Base-by-base conservation (phyloP, 2,329 filamentous ascomycete species). In the Anthostomella pinea region DNA sequence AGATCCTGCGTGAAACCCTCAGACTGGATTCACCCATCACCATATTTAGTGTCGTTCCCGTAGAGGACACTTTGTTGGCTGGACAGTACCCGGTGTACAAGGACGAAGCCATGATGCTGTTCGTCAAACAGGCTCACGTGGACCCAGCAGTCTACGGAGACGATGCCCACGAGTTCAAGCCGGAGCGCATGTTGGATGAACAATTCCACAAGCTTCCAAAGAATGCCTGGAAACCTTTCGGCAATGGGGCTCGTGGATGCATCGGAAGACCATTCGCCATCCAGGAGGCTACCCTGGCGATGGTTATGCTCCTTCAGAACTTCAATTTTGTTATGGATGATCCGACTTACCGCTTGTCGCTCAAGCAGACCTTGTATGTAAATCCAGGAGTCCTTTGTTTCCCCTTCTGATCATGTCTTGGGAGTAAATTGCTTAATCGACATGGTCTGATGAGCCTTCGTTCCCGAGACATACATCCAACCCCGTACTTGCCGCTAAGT, bases 241-340 rank as follows among this genome's bases (percentile, higher is more conserved):
- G 85, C 2, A 84, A 85, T 39, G 85, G 85, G 2, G 69, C 74
- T 45, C 67, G 85, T 35, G 81, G 68, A 1, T 90, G 85, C 49
- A 88, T 89, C 42, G 85, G 85, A 4, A 68, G 83, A 1, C 71
- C 77, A 0, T 89, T 89, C 55, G 83, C 85, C 1, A 85, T 81
- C 80, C 85, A 90, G 54, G 85, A 90, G 60, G 70, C 75, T 2
- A 56, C 83, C 5, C 62, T 87, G 1, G 71, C 73, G 7, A 66
- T 80, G 48, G 69, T 69, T 1, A 67, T 77, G 46, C 54, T 82
- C 9, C 59, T 83, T 14, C 78, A 81, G 50, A 78, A 75, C 43
- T 82, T 83, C 59, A 71, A 82, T 43, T 73, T 83, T 43, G 66
- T 72, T 33, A 56, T 76, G 46, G 72, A 72, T 16, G 75, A 83